A percentile compares a stretch with the other conserved stretches of the same genome.
Conservation (phyloP, 495 filamentous ascomycete genomes). For the Aspergillus nanangensis region DNA sequence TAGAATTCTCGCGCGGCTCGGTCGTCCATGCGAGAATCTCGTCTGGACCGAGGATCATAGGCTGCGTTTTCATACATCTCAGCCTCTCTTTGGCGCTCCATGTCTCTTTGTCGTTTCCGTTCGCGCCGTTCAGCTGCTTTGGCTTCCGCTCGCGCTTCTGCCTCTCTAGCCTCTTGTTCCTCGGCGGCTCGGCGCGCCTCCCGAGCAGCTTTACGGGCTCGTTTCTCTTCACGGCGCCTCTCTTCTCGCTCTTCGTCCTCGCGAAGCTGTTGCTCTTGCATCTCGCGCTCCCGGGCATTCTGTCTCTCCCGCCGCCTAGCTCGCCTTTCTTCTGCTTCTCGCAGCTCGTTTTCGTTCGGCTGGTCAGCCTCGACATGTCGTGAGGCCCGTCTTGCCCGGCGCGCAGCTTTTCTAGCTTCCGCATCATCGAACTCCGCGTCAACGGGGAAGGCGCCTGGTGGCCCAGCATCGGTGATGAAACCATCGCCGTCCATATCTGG, state of each 20-base stretch:
- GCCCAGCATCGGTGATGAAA: constrained; percentile 37
- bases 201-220: constrained; percentile 41
- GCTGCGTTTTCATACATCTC: constrained; percentile 30
- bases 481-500: constrained; percentile 43
- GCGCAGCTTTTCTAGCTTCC: constrained; percentile 48
- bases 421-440: constrained; percentile 48
- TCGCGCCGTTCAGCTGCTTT: constrained; percentile 37
- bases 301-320: constrained; percentile 38
- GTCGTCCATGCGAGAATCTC: constrained; percentile 31
- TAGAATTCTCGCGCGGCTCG: constrained; percentile 13
- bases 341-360: constrained; percentile 29
- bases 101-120: constrained; percentile 32
- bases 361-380: constrained; percentile 32
- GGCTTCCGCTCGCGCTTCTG: constrained; percentile 38
- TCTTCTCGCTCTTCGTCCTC: constrained; percentile 48
- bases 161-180: constrained; percentile 44
- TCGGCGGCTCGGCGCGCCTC: constrained; percentile 44
- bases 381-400: constrained; percentile 33
- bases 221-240: constrained; percentile 40
- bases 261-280: constrained; percentile 33
- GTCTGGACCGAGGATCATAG: constrained; percentile 25
- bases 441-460: constrained; percentile 18
- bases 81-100: constrained; percentile 30
- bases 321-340: constrained; percentile 44
- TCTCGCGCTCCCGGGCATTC: constrained; percentile 31